phyloP scores from a whole-genome alignment of 139 green algal genomes.

The Haematococcus sp. region DNA sequence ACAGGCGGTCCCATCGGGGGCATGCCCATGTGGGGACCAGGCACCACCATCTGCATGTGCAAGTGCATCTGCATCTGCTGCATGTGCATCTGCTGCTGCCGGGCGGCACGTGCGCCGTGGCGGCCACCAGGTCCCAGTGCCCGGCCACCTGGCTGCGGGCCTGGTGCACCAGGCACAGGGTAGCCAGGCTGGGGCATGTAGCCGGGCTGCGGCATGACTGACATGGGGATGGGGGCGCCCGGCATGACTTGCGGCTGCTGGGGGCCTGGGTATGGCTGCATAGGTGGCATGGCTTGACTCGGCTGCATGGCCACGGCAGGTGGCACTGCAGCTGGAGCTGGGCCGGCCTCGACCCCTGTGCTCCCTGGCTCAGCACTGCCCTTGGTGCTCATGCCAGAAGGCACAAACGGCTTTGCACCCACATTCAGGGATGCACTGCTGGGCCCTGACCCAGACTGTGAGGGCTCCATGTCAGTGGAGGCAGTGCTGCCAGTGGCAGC shows the following conservation, averaged over 20 bases:
- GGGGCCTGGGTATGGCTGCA: background rate
- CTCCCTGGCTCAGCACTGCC: too few species aligned
- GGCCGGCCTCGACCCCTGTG: too few species aligned
- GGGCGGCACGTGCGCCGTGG: too few species aligned
- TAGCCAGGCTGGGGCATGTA: too few species aligned
- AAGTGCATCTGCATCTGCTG: conserved; percentile 13
- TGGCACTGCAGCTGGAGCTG: too few species aligned
- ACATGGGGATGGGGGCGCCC: conserved; percentile 1
- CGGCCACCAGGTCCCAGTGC: too few species aligned
- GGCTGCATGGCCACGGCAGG: too few species aligned
- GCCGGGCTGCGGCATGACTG: background rate
- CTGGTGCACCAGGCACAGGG: too few species aligned
- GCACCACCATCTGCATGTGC: background rate
- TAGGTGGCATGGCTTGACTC: too few species aligned
- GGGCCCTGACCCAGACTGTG: background rate
- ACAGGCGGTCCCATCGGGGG: background rate
- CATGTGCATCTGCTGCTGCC: background rate
- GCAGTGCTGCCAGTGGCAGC: too few species aligned
- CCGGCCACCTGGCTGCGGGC: too few species aligned
- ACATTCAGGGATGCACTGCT: background rate
- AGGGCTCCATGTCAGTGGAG: too few species aligned
- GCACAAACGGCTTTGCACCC: conserved; percentile 9
- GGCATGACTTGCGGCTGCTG: conserved; percentile 8
- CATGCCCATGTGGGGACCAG: background rate
- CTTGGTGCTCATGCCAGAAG: background rate